Evolutionary conservation across 495 filamentous ascomycete species (phyloP).

Genomic region (Patellaria atrata): DNA sequence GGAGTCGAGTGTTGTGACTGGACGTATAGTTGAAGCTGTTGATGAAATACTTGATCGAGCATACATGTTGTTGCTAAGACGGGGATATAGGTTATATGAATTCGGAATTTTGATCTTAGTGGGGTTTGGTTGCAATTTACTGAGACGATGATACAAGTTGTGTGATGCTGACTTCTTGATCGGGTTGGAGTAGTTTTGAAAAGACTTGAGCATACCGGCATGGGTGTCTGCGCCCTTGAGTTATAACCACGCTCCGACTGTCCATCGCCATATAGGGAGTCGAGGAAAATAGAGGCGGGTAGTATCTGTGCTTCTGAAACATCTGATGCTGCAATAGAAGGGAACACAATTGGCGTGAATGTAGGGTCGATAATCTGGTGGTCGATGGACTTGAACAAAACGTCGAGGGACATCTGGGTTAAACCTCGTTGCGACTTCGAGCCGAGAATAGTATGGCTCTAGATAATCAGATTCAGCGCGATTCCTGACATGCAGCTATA

Average conservation of each 20-base stretch:
- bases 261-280: constrained; percentile 60
- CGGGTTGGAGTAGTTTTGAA: too few species aligned
- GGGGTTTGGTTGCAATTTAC: too few species aligned
- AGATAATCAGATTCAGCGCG: constrained; percentile 17
- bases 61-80: constrained; percentile 4
- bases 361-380: constrained; percentile 45
- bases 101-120: constrained; percentile 1
- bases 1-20: constrained; percentile 11
- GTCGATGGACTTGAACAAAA: constrained; percentile 68
- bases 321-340: constrained; percentile 61
- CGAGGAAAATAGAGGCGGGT: constrained; percentile 62
- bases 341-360: constrained; percentile 45
- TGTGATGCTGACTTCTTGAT: too few species aligned
- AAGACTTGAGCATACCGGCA: constrained; percentile 45
- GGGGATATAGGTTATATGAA: constrained; percentile 12
- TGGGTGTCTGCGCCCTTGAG: constrained; percentile 67
- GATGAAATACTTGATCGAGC: neutral
- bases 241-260: constrained; percentile 40
- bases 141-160: too few species aligned
- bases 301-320: constrained; percentile 73
- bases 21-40: constrained; percentile 10
- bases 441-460: constrained; percentile 97
- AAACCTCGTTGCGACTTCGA: constrained; percentile 74
- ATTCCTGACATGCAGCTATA: neutral
- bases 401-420: constrained; percentile 80